A percentile compares a stretch with the other conserved stretches of the same genome.
Conservation (phyloP, 1,284 basidiomycete species). For the Cutaneotrichosporon mucoides region DNA sequence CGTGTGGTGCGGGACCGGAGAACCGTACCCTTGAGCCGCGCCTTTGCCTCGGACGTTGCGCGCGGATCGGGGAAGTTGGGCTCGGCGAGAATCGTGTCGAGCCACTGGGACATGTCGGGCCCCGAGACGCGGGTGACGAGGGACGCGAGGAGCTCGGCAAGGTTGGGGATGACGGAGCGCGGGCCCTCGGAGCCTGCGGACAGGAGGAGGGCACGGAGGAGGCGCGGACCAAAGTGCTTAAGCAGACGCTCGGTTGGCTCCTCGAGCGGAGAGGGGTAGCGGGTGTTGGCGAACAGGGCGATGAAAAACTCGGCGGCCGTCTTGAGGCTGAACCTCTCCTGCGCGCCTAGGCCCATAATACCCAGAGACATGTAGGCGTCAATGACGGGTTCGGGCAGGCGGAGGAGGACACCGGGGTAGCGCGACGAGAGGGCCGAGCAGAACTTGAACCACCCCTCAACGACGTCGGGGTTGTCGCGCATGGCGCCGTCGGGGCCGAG, state of each 20-base stretch:
- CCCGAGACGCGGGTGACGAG: conserved; percentile 58
- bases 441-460: conserved; percentile 79
- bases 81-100: conserved; percentile 63
- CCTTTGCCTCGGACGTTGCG: conserved; percentile 61
- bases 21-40: conserved; percentile 68
- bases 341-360: conserved; percentile 64
- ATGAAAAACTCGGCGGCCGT: conserved; percentile 71
- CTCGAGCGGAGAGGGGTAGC: conserved; percentile 45
- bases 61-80: conserved; percentile 41
- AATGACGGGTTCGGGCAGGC: conserved; percentile 62
- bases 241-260: conserved; percentile 51
- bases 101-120: conserved; percentile 61
- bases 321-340: conserved; percentile 81
- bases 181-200: conserved; percentile 79
- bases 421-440: conserved; percentile 61
- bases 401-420: conserved; percentile 67
- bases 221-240: conserved; percentile 60
- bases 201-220: conserved; percentile 66
- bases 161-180: conserved; percentile 72
- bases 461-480: conserved; percentile 76
- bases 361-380: conserved; percentile 70
- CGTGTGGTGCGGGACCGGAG: conserved; percentile 50
- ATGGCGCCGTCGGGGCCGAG: conserved; percentile 60
- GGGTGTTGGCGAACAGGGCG: conserved; percentile 44
- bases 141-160: conserved; percentile 70